Percentiles rank a stretch among this genome's conserved stretches.
phyloP scores from a whole-genome alignment of 441 rosid species.

The Manihot esculenta region DNA sequence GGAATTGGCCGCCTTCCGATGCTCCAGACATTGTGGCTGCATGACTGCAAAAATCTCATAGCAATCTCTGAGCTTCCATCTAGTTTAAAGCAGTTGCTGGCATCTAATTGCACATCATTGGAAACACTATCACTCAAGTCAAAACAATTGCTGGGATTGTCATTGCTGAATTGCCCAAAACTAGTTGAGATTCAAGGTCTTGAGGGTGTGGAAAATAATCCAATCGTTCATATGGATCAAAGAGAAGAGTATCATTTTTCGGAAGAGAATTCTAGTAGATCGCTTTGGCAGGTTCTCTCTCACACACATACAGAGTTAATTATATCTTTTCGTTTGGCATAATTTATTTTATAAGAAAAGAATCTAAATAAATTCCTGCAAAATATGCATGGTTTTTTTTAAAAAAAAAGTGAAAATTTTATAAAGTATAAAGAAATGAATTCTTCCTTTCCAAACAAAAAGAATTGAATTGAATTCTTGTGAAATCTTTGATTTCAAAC shows the following conservation, averaged over 20 bases:
- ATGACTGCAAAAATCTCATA: neutral
- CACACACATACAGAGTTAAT: too few relatives aligned
- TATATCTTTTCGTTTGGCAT: too few relatives aligned
- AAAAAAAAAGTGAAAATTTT: too few relatives aligned
- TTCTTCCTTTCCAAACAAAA: too few relatives aligned
- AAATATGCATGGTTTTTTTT: too few relatives aligned
- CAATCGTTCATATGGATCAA: neutral
- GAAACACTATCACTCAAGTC: neutral
- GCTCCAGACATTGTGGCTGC: neutral
- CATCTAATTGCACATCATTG: neutral
- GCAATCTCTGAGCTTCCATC: neutral
- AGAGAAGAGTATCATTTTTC: neutral
- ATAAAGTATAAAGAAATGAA: too few relatives aligned
- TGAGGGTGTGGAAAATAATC: neutral
- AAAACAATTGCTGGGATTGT: too few relatives aligned
- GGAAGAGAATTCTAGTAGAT: neutral
- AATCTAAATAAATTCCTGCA: too few relatives aligned
- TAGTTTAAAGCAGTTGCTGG: neutral
- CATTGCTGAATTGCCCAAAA: neutral
- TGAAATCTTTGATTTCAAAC: too few relatives aligned
- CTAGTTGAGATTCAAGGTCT: neutral
- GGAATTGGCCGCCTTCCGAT: neutral
- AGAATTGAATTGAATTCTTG: too few relatives aligned
- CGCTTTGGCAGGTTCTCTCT: neutral
- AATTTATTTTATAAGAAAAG: too few relatives aligned